Evolutionary conservation across 495 filamentous ascomycete genomes (phyloP).

Genomic region (Baudoinia panamericana): DNA sequence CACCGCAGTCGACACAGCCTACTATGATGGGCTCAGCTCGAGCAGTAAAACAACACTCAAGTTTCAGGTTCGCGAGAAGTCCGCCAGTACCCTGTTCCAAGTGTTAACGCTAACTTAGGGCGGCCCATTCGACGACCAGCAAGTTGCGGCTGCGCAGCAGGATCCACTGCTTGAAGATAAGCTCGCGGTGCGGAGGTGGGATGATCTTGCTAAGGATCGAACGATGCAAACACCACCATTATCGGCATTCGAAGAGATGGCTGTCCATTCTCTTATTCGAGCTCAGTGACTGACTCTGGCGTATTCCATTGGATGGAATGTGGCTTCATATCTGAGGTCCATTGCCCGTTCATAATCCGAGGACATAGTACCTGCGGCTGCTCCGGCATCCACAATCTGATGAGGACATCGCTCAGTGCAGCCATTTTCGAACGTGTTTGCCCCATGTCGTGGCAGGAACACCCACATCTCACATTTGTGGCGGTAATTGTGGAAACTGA

Average conservation of each 20-base stretch:
- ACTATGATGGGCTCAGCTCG: conserved; percentile 1
- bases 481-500: conserved; percentile 2
- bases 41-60: conserved; percentile 5
- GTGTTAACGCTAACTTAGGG: too few relatives aligned
- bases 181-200: conserved; percentile 4
- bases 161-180: conserved; percentile 4
- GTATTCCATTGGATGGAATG: too few relatives aligned
- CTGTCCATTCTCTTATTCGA: neutral
- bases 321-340: too few relatives aligned
- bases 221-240: conserved; percentile 3
- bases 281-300: too few relatives aligned
- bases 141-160: conserved; percentile 1
- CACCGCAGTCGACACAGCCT: neutral
- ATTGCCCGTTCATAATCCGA: too few relatives aligned
- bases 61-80: conserved; percentile 1
- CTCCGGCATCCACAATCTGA: neutral
- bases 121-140: neutral
- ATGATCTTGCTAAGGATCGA: conserved; percentile 6
- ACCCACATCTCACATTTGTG: too few relatives aligned
- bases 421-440: too few relatives aligned
- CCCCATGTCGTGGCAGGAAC: too few relatives aligned
- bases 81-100: too few relatives aligned
- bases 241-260: conserved; percentile 1
- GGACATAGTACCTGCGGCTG: too few relatives aligned
- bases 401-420: too few relatives aligned